Percentiles rank a stretch among this genome's conserved stretches.
Conservation (phyloP, 164 flowering plant species). For the Tinospora cordifolia region DNA sequence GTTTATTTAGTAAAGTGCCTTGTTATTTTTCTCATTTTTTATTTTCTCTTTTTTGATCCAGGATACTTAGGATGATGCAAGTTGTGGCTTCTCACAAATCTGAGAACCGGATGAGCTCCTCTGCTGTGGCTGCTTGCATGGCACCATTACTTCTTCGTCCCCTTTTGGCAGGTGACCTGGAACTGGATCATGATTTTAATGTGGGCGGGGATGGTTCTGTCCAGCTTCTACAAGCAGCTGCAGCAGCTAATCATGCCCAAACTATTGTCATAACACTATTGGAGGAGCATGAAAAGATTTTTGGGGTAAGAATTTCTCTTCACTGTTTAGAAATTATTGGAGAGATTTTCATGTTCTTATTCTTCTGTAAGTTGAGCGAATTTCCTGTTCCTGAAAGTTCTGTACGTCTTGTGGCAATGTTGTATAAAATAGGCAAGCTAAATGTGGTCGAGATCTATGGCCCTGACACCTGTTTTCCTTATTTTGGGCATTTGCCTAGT, state of each 20-base stretch:
- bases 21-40: background rate
- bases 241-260: constrained; percentile 99
- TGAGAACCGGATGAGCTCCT: constrained; percentile 79
- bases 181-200: constrained; percentile 63
- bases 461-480: background rate
- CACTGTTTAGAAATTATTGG: constrained; percentile 9
- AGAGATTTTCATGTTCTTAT: background rate
- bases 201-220: constrained; percentile 84
- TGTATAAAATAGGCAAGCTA: background rate
- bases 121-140: constrained; percentile 99
- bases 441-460: background rate
- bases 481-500: no score
- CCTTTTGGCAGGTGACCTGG: constrained; percentile 92
- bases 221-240: constrained; percentile 95
- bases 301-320: constrained; percentile 54
- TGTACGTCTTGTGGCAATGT: background rate
- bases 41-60: constrained; percentile 23
- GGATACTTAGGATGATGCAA: constrained; percentile 95
- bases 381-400: background rate
- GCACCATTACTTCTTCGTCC: constrained; percentile 98
- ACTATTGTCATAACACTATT: constrained; percentile 76
- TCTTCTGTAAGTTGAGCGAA: background rate
- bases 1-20: background rate
- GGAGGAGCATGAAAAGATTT: constrained; percentile 77
- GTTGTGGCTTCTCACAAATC: constrained; percentile 66